Evolutionary conservation across 805 yeast genomes (phyloP).

Genomic region (Pichia paraexigua): DNA sequence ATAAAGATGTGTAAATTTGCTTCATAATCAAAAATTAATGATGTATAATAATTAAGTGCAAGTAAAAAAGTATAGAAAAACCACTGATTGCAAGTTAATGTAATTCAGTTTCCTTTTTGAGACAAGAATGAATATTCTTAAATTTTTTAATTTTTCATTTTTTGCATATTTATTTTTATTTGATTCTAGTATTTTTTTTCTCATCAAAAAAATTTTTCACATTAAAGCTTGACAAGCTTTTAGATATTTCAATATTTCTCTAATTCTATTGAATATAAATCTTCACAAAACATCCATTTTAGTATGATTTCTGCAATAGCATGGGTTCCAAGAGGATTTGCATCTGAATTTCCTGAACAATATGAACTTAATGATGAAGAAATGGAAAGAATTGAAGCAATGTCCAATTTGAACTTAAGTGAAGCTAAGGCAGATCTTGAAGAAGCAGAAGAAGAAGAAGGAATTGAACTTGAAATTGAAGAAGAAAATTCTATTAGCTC

Average conservation of each 20-base stretch:
- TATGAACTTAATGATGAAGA: slow-evolving; percentile 88
- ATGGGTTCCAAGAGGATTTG: slow-evolving; percentile 96
- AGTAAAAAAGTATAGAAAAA: too few species aligned
- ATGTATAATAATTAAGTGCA: too few species aligned
- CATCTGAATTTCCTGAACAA: slow-evolving; percentile 85
- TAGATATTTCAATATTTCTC: too few species aligned
- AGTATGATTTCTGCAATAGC: slow-evolving; percentile 81
- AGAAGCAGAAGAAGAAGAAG: slow-evolving; percentile 21
- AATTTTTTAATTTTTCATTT: neutral
- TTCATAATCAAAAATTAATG: too few species aligned
- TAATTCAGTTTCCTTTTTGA: too few species aligned
- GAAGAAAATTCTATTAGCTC: slow-evolving; percentile 9
- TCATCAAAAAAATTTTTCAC: neutral
- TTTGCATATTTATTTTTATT: neutral
- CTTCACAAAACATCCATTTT: neutral
- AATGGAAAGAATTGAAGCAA: slow-evolving; percentile 77
- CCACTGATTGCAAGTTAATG: too few species aligned
- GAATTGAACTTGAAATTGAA: slow-evolving; percentile 18
- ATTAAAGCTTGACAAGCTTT: neutral
- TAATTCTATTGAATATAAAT: neutral
- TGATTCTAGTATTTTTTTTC: neutral
- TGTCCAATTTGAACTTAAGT: slow-evolving; percentile 75
- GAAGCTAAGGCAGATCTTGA: slow-evolving; percentile 47
- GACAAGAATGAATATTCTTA: too few species aligned
- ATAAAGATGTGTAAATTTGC: neutral